Percentiles rank a stretch among this genome's conserved stretches.
These are phyloP conservation scores for Pythium dissimile DNA, from an alignment of 352 stramenopile species.

Conservation along the genomic window DNA sequence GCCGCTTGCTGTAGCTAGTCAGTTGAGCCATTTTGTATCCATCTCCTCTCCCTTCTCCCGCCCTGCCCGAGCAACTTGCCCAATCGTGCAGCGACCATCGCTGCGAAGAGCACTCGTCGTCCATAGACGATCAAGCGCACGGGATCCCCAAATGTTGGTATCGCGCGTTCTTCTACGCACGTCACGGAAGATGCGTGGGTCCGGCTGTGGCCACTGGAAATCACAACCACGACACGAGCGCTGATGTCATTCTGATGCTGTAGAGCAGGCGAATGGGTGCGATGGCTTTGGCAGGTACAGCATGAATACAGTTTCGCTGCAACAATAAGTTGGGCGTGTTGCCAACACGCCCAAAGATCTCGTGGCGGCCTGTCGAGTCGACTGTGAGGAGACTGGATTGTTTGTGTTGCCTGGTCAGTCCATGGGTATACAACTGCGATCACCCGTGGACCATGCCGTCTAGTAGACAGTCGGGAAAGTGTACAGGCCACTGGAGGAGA, in stretches of 20 bases:
- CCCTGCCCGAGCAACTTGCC: neutral
- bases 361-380: neutral
- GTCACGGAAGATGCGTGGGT: conserved; percentile 80
- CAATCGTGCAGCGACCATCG: conserved; percentile 46
- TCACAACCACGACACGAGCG: conserved; percentile 66
- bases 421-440: conserved; percentile 83
- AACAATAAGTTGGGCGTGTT: too few relatives aligned
- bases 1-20: conserved; percentile 63
- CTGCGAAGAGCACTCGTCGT: conserved; percentile 69
- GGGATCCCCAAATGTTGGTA: conserved; percentile 43
- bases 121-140: conserved; percentile 32
- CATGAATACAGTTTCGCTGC: neutral
- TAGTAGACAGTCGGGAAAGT: conserved; percentile 54
- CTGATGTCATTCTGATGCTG: conserved; percentile 38
- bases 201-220: conserved; percentile 77
- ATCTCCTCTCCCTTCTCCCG: neutral
- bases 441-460: conserved; percentile 56
- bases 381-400: neutral
- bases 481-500: conserved; percentile 38
- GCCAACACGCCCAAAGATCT: too few relatives aligned
- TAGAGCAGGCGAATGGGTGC: too few relatives aligned
- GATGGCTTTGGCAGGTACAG: conserved; percentile 60
- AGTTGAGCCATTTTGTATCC: neutral
- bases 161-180: conserved; percentile 68
- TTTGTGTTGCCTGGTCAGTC: conserved; percentile 24